Percentiles rank a stretch among this genome's conserved stretches.
phyloP scores from a whole-genome alignment of 1,284 basidiomycete species.

The Spongispora temasekensis region DNA sequence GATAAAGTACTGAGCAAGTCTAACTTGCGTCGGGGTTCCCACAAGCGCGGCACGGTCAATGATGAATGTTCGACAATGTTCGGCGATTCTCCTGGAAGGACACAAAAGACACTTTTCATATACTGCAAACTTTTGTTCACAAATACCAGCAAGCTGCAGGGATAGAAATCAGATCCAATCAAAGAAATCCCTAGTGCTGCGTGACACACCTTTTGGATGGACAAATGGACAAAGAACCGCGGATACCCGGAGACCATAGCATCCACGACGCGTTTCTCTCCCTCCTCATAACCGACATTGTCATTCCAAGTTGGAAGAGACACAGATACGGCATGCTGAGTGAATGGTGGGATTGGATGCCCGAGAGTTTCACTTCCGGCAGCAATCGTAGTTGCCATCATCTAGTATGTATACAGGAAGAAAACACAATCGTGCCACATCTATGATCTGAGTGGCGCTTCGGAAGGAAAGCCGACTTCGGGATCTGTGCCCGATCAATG shows the following conservation, averaged over 20 bases:
- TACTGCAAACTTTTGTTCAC: constrained; percentile 75
- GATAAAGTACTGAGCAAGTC: constrained; percentile 76
- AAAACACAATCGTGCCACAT: too few species aligned
- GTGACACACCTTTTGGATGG: constrained; percentile 81
- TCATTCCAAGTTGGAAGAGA: constrained; percentile 95
- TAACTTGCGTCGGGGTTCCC: constrained; percentile 49
- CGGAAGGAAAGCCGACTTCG: too few species aligned
- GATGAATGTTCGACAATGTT: constrained; percentile 78
- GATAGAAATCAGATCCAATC: constrained; percentile 6
- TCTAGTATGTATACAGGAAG: too few species aligned
- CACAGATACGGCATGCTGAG: constrained; percentile 94
- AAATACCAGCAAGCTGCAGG: constrained; percentile 71
- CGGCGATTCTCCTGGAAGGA: constrained; percentile 72
- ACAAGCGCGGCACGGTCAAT: constrained; percentile 48
- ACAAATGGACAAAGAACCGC: constrained; percentile 92
- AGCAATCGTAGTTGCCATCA: constrained; percentile 17
- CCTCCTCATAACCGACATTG: constrained; percentile 93
- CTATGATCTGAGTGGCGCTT: too few species aligned
- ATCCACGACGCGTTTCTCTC: constrained; percentile 80
- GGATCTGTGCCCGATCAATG: too few species aligned
- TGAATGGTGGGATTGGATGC: constrained; percentile 61
- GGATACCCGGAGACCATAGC: constrained; percentile 96
- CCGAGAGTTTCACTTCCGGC: constrained; percentile 45
- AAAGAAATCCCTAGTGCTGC: background rate
- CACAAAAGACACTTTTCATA: constrained; percentile 79